Evolutionary conservation across 2,329 filamentous ascomycete species (phyloP).

Genomic region (Dissoconium aciculare): DNA sequence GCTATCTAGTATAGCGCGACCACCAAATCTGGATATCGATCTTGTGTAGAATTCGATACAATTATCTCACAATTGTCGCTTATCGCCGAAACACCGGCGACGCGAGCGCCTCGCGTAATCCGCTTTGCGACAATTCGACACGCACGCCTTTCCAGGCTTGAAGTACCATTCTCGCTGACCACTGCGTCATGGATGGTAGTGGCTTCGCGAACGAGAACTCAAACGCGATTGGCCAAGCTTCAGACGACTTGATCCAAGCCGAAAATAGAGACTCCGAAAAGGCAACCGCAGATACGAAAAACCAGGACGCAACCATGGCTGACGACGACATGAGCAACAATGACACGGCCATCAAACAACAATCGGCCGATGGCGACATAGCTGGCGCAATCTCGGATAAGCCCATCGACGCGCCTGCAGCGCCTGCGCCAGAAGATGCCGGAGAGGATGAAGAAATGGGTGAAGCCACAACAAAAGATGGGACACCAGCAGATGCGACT

Average conservation of each 20-base stretch:
- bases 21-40: too few species aligned
- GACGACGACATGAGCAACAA: constrained; percentile 17
- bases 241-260: constrained; percentile 22
- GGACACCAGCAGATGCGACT: constrained; percentile 14
- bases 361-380: constrained; percentile 8
- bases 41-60: too few species aligned
- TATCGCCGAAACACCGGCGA: too few species aligned
- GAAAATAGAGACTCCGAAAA: constrained; percentile 22
- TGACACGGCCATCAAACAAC: constrained; percentile 10
- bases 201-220: constrained; percentile 20
- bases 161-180: too few species aligned
- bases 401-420: constrained; percentile 25
- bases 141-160: too few species aligned
- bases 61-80: too few species aligned
- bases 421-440: constrained; percentile 21
- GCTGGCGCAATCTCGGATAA: constrained; percentile 24
- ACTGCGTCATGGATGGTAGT: constrained; percentile 3
- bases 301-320: constrained; percentile 22
- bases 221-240: constrained; percentile 21
- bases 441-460: constrained; percentile 39
- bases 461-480: constrained; percentile 34
- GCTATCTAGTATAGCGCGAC: too few species aligned
- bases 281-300: constrained; percentile 11
- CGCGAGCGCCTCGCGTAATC: too few species aligned
- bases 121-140: too few species aligned